Base-by-base conservation (phyloP, 225 moss, liverwort and hornwort species). In the Pseudisothecium myosuroides region DNA sequence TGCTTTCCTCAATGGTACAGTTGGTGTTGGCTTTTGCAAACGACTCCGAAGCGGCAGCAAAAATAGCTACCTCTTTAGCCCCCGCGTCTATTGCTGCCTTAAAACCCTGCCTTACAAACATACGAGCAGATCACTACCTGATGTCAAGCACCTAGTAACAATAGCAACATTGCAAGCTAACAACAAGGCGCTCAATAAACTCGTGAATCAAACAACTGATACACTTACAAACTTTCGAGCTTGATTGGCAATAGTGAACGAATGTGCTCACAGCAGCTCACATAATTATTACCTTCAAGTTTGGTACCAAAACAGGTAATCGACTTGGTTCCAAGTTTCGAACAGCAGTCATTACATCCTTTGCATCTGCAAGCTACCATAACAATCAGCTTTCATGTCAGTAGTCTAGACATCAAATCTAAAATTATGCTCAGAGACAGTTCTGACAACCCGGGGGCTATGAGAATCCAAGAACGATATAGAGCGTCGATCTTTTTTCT, bases 31-130 rank as follows among this genome's bases (percentile, higher is more conserved):
- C 96, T 87, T 96, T 96, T 28, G 95, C 89, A 50, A 98, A 98
- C 20, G 98, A 98, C 92, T 97, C 98, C 67, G 98, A 98, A 74
- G 98, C 97, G 85, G 98, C 98, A 86, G 98, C 94, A 90, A 98
- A 98, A 83, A 98, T 89, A 69, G 97, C 98, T 64, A 98, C 96
- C 92, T 98, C 97, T 90, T 93, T 91, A 72, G 97, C 97, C 82
- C 98, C 98, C 20, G 98, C 96, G 82, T 92, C 93, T 39, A 98
- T 86, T 43, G 98, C 98, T 83, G 94, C 96, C 67, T 96, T 93
- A 84, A 96, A 96, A 11, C 98, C 98, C 98, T 98, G 92, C 88
- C 86, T 62, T 64, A 37, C 55, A 86, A 91, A 77, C 80, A 90
- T 14, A 84, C 17, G 75, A 85, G 47, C 72, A 50, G n/a, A 79